Conservation (phyloP, 2,329 filamentous ascomycete species). For the Nemania sp. region DNA sequence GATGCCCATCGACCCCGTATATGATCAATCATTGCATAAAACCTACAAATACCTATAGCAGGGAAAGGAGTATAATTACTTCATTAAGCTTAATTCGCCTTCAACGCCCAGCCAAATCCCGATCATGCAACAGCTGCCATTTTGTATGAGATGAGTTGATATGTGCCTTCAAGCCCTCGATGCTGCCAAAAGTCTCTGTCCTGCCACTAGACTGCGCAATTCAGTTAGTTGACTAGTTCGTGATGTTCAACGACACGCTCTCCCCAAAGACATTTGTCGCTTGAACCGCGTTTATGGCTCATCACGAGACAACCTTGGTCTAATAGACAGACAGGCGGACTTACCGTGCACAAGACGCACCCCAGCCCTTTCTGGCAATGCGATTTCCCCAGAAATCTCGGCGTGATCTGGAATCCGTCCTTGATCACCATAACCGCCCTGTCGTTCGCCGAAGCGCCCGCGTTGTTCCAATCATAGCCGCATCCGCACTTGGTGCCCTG, state of each 20-base stretch:
- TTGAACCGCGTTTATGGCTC: background rate
- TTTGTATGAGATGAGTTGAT: conserved; percentile 45
- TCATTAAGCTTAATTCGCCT: conserved; percentile 8
- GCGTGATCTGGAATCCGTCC: conserved; percentile 45
- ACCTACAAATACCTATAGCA: background rate
- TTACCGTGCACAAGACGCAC: conserved; percentile 45
- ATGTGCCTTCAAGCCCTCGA: conserved; percentile 40
- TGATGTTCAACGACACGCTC: background rate
- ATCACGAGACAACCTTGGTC: background rate
- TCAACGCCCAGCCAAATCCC: conserved; percentile 36
- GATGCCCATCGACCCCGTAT: background rate
- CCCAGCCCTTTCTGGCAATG: conserved; percentile 44
- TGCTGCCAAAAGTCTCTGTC: conserved; percentile 40
- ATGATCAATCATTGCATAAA: background rate
- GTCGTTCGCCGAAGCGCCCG: conserved; percentile 17
- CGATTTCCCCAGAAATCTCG: conserved; percentile 47
- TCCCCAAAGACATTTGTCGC: background rate
- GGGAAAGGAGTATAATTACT: conserved; percentile 9
- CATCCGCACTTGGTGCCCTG: conserved; percentile 36
- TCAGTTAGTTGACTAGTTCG: conserved; percentile 1
- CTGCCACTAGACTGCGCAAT: conserved; percentile 37
- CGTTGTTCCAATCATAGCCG: conserved; percentile 42
- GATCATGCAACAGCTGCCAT: conserved; percentile 49
- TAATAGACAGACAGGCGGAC: background rate
- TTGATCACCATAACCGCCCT: conserved; percentile 37